Base-by-base conservation (phyloP, 208 protist genomes). In the Novymonas esmeraldas region DNA sequence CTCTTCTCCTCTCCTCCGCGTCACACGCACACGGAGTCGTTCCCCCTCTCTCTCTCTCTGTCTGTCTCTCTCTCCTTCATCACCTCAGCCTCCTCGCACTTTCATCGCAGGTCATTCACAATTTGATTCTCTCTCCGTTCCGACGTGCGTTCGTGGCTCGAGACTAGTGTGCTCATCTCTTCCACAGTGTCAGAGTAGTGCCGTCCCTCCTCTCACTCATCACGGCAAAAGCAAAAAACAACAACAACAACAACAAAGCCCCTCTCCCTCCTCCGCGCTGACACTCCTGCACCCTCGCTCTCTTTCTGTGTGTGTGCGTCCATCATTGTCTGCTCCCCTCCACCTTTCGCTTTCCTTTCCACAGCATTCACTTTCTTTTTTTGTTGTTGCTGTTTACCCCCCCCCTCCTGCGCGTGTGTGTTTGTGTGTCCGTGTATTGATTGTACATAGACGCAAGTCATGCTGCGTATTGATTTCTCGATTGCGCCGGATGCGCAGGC, bases 391-490 rank as follows among this genome's bases (percentile, higher is more conserved):
- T 56, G 18, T n/a, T 5, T 38, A n/a, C 6, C 3, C 48, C 16
- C 28, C 6, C 0, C 13, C 42, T 48, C 11, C 1, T 28, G 14
- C 18, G 36, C 16, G 2, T 38, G 13, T 2, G 3, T 24, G 14
- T 34, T n/a, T 38, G 11, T 16, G 13, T 31, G 0, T 63, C 24
- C 3, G 24, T 39, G 26, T 33, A 6, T 0, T 3, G 13, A 6
- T n/a, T 7, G 22, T 16, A 49, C 41, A 5, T 38, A 3, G 7
- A 50, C 9, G 18, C 20, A 22, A 22, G 50, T 22, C 13, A 89
- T 87, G 78, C 62, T 89, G 4, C 77, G 67, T 28, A 75, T 93
- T 29, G 80, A 85, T 41, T 88, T 89, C 60, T 81, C 79, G 24
- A 66, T 93, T 3, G 79, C 85, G 41, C 31, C 68, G 0, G 70